Conservation (phyloP, 805 yeast genomes). For the baker's yeast (Saccharomyces cerevisiae) region DNA sequence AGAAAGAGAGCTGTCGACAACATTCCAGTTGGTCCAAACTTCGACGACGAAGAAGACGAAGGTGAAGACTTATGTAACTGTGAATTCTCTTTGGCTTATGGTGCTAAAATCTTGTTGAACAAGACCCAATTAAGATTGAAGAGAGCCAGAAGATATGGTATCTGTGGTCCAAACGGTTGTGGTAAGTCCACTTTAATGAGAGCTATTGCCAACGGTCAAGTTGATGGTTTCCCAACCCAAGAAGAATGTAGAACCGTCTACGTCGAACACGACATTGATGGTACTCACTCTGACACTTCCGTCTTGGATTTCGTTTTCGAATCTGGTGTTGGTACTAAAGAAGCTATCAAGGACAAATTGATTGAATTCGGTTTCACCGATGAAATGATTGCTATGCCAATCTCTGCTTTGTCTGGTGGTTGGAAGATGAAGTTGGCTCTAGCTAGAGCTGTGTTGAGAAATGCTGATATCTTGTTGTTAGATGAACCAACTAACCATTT, state of each 20-base stretch:
- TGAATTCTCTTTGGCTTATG: constrained; percentile 99
- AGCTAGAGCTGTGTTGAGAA: constrained; percentile 97
- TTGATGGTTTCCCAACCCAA: constrained; percentile 99
- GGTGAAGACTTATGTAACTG: constrained; percentile 99
- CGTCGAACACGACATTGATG: constrained; percentile 99
- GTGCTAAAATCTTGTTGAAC: constrained; percentile 99
- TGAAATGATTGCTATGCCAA: constrained; percentile 89
- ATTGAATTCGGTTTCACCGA: constrained; percentile 88
- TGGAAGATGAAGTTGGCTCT: constrained; percentile 99
- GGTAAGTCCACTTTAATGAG: constrained; percentile 99
- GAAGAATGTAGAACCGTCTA: constrained; percentile 98
- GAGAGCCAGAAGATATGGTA: constrained; percentile 99
- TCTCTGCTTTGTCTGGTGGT: constrained; percentile 97
- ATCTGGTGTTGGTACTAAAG: constrained; percentile 70
- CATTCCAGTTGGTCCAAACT: constrained; percentile 92
- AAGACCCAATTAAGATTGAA: constrained; percentile 97
- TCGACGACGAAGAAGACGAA: constrained; percentile 95
- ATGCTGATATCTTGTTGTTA: constrained; percentile 93
- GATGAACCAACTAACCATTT: constrained; percentile 99
- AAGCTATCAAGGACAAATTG: constrained; percentile 65
- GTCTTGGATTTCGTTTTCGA: constrained; percentile 81
- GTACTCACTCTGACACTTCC: constrained; percentile 92
- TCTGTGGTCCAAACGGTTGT: constrained; percentile 99
- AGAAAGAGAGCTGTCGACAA: constrained; percentile 95
- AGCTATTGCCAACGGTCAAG: constrained; percentile 96